Evolutionary conservation across 192 early-diverging fungal species (phyloP), one percentile per base, ranked within the genome.

Genomic region (Coemansia sp.): DNA sequence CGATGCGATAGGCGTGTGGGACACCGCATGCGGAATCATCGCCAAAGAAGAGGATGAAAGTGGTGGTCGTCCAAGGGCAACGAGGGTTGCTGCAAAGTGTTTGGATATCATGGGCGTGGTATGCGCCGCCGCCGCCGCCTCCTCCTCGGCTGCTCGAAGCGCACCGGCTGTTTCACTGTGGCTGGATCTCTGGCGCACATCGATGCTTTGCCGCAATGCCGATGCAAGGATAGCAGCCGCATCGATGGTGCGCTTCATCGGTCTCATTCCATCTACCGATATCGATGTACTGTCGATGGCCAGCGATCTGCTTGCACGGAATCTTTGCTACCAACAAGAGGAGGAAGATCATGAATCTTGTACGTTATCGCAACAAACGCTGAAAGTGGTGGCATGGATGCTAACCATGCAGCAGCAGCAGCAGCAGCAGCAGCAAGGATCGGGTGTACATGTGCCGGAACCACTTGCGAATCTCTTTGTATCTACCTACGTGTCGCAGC

Each of bases 111-210:
- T 35, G 42, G 43, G 52, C 14, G 10, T 59, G 4, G 57, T n/a
- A 19, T 54, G 40, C 42, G 42, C 29, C 29, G 29, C 29, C 10
- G 42, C 42, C 42, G 42, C 29, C 29, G 29, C 29, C 10, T 3
- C 42, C 42, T 45, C 1, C 0, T 4, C 42, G 7, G 10, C 13
- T 17, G 1, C 10, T 32, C 0, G 46, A 20, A 11, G 40, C 63
- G 33, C 22, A 3, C 17, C 8, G 10, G 6, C 19, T 20, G 38
- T 22, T 5, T 20, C 9, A 35, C 38, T 78, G 48, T 78, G 75
- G 75, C 62, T 78, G 36, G 59, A 38, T 1, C 46, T 78, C 41
- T 78, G 75, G 75, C 58, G 36, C 11, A 56, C 62, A 58, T 65
- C 66, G 20, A 10, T 76, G 29, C 29, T 61, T 23, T 42, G 19